Conservation (phyloP, 768 basidiomycete species). For the Rhodotorula sphaerocarpa region DNA sequence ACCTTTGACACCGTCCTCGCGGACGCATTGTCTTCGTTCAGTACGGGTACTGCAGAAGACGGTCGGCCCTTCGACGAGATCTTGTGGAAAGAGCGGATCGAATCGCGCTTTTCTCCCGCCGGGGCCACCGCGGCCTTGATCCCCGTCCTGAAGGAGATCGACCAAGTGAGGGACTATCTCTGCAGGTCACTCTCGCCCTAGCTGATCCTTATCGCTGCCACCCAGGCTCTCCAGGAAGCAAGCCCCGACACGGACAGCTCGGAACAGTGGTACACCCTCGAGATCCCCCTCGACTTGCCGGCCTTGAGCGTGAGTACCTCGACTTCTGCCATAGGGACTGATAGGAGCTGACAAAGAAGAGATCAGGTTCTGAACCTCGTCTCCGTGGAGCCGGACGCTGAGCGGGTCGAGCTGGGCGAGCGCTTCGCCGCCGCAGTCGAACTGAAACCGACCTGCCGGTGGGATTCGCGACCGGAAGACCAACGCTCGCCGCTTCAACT, state of each 20-base stretch:
- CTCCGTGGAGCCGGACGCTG: conserved; percentile 41
- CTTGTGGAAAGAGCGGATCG: conserved; percentile 8
- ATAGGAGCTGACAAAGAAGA: conserved; percentile 47
- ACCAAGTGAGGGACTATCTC: conserved; percentile 14
- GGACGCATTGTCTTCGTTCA: no score
- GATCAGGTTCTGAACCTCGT: conserved; percentile 48
- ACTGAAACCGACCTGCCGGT: conserved; percentile 67
- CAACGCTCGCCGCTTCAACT: no score
- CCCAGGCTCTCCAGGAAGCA: no score
- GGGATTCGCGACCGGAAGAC: no score
- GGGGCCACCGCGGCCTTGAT: not conserved
- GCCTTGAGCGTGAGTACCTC: conserved; percentile 59
- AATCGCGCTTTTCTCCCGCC: not conserved
- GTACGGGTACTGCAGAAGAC: no score
- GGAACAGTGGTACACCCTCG: conserved; percentile 59
- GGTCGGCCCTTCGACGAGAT: no score
- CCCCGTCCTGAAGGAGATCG: not conserved
- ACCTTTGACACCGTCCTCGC: no score
- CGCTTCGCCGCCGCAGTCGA: conserved; percentile 63
- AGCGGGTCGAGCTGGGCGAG: conserved; percentile 70
- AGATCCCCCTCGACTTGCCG: conserved; percentile 79
- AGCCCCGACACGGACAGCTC: conserved; percentile 37
- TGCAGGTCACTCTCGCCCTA: not conserved
- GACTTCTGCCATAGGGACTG: not conserved
- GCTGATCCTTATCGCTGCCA: no score